phyloP scores from a whole-genome alignment of 75 land plant species.

The Adiantum capillusveneris region DNA sequence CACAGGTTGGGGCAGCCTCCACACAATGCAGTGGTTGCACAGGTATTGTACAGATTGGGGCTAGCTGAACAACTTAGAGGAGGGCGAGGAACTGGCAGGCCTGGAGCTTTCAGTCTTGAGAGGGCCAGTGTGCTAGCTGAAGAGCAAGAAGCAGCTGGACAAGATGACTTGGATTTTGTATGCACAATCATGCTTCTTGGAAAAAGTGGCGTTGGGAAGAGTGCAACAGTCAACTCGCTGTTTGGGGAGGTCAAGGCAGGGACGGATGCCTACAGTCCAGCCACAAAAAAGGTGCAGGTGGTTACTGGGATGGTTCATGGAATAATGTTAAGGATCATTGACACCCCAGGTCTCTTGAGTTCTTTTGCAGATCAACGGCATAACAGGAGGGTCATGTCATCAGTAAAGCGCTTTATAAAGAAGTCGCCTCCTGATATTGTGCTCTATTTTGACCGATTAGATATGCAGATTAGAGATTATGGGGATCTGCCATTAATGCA shows the following conservation, averaged over 20 bases:
- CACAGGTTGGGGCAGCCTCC: constrained; percentile 74
- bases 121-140: constrained; percentile 55
- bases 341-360: constrained; percentile 80
- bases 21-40: constrained; percentile 70
- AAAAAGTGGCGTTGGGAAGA: constrained; percentile 92
- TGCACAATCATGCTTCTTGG: constrained; percentile 80
- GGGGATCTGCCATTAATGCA: constrained; percentile 82
- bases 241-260: constrained; percentile 55
- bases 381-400: constrained; percentile 44
- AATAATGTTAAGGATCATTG: constrained; percentile 64
- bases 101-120: constrained; percentile 54
- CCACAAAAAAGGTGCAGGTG: constrained; percentile 65
- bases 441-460: constrained; percentile 85
- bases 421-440: constrained; percentile 85
- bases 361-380: constrained; percentile 56
- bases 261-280: constrained; percentile 63
- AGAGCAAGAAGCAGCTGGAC: constrained; percentile 50
- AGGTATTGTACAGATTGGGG: constrained; percentile 72
- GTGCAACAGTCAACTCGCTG: constrained; percentile 90
- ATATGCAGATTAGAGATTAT: constrained; percentile 73
- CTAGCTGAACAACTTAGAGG: constrained; percentile 63
- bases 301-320: constrained; percentile 72
- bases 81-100: constrained; percentile 34
- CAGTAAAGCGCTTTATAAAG: constrained; percentile 61
- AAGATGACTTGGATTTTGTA: constrained; percentile 68